Conservation (phyloP, 371 early-diverging fungal genomes). For the Apophysomyces ossiformis region DNA sequence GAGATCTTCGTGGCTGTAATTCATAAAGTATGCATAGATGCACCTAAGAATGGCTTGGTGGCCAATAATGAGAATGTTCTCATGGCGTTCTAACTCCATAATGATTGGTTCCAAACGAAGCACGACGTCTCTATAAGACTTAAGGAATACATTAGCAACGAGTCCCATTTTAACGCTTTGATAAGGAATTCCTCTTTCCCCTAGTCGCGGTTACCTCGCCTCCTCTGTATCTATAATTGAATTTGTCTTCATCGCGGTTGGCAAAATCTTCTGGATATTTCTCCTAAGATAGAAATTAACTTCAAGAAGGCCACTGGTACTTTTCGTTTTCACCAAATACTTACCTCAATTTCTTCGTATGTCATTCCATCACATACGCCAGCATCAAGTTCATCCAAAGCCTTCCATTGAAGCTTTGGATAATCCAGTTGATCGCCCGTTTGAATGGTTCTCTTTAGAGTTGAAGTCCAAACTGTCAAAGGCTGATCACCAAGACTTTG, state of each 20-base stretch:
- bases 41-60: slow-evolving; percentile 95
- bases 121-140: slow-evolving; percentile 80
- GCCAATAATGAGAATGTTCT: slow-evolving; percentile 94
- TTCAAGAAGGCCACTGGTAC: not conserved
- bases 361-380: slow-evolving; percentile 98
- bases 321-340: slow-evolving; percentile 2
- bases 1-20: slow-evolving; percentile 87
- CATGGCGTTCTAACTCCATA: slow-evolving; percentile 97
- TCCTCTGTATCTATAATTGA: slow-evolving; percentile 90
- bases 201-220: slow-evolving; percentile 71
- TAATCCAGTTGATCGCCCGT: slow-evolving; percentile 80
- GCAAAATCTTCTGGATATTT: slow-evolving; percentile 86
- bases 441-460: slow-evolving; percentile 89
- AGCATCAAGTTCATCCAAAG: slow-evolving; percentile 95
- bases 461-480: slow-evolving; percentile 94
- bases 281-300: slow-evolving; percentile 35
- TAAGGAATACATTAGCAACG: not conserved
- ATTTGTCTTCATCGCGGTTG: slow-evolving; percentile 94
- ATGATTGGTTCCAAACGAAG: slow-evolving; percentile 77
- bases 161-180: not conserved
- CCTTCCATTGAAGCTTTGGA: slow-evolving; percentile 95
- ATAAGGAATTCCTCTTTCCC: not conserved
- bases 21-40: slow-evolving; percentile 94
- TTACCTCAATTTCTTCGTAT: slow-evolving; percentile 94
- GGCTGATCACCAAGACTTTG: slow-evolving; percentile 71